phyloP scores from a whole-genome alignment of 257 asterid species.

The Solanum chilense region DNA sequence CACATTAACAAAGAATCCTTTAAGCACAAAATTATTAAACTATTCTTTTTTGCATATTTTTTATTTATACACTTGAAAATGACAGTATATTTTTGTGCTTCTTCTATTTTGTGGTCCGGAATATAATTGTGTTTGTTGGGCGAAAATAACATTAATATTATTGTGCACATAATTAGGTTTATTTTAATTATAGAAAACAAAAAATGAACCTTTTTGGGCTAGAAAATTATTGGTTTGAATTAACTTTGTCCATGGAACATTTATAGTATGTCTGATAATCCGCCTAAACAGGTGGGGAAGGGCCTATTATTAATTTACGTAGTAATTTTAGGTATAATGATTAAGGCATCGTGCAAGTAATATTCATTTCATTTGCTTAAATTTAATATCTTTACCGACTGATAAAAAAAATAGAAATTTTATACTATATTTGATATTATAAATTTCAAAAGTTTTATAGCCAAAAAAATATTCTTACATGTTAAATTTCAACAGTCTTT shows the following conservation, averaged over 20 bases:
- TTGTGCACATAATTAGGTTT: neutral
- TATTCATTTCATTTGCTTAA: neutral
- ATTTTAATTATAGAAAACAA: neutral
- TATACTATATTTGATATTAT: too few relatives aligned
- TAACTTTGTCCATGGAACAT: neutral
- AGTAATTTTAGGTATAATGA: neutral
- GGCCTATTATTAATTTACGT: neutral
- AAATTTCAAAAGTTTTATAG: too few relatives aligned
- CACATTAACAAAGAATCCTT: too few relatives aligned
- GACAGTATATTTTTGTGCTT: neutral
- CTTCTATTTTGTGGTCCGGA: neutral
- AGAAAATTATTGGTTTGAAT: neutral
- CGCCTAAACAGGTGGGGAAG: neutral
- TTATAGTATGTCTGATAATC: neutral
- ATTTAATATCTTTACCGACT: too few relatives aligned
- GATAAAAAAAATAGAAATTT: too few relatives aligned
- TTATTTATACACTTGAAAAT: neutral
- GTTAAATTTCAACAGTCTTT: too few relatives aligned
- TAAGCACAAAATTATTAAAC: neutral
- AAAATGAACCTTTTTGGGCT: neutral
- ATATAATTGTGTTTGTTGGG: neutral
- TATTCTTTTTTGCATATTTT: neutral
- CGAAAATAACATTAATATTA: neutral
- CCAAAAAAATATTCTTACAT: too few relatives aligned
- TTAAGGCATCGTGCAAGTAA: neutral